phyloP scores from a whole-genome alignment of 2,329 filamentous ascomycete genomes.

The Elsinoe necatrix region DNA sequence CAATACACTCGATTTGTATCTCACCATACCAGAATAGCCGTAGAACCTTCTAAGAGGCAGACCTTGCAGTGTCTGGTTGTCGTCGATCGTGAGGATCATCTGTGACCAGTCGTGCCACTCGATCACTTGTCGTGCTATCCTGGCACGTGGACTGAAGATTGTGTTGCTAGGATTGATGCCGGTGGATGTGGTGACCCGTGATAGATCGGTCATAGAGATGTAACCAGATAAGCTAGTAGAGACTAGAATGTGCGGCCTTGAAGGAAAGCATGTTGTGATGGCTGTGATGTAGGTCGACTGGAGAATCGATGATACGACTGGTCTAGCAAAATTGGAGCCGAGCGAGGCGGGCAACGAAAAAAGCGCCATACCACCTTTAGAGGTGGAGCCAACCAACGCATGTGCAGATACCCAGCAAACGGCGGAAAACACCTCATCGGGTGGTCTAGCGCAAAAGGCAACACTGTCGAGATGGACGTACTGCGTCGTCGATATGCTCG shows the following conservation, averaged over 20 bases:
- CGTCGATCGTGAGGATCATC: slow-evolving; percentile 46
- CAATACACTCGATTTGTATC: slow-evolving; percentile 31
- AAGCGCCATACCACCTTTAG: slow-evolving; percentile 49
- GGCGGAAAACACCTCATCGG: slow-evolving; percentile 48
- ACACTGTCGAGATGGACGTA: slow-evolving; percentile 39
- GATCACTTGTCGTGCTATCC: slow-evolving; percentile 42
- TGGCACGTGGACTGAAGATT: slow-evolving; percentile 39
- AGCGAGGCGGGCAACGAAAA: slow-evolving; percentile 39
- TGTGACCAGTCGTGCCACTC: slow-evolving; percentile 50
- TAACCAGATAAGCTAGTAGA: slow-evolving; percentile 49
- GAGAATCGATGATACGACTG: slow-evolving; percentile 37
- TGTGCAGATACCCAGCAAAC: slow-evolving; percentile 50
- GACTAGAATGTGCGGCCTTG: slow-evolving; percentile 44
- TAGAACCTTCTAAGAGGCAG: slow-evolving; percentile 47
- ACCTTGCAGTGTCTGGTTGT: slow-evolving; percentile 44
- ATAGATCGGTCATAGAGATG: slow-evolving; percentile 46
- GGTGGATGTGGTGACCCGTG: slow-evolving; percentile 38
- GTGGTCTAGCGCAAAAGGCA: slow-evolving; percentile 44
- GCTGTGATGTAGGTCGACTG: slow-evolving; percentile 42
- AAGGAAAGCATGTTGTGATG: slow-evolving; percentile 45
- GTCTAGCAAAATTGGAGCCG: slow-evolving; percentile 30
- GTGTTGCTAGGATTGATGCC: slow-evolving; percentile 38
- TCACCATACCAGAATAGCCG: slow-evolving; percentile 33
- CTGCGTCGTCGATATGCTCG: slow-evolving; percentile 18
- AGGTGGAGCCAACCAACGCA: slow-evolving; percentile 47